phyloP scores from a whole-genome alignment of 306 rosid genomes.

The Adenanthera pavonina region DNA sequence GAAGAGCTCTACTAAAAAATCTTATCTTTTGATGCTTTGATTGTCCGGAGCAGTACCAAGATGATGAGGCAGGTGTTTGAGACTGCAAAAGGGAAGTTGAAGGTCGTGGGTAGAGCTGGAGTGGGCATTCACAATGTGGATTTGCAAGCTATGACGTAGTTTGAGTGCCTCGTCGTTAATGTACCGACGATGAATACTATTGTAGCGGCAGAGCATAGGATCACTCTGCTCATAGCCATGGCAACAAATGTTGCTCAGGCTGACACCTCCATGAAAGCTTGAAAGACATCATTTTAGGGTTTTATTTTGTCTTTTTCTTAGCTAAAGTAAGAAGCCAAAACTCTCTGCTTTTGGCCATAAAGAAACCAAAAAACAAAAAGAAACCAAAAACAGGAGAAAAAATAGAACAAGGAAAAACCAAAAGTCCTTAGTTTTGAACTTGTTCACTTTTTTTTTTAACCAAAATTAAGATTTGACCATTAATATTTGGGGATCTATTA shows the following conservation, averaged over 20 bases:
- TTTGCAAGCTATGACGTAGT: conserved; percentile 74
- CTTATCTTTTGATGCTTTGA: conserved; percentile 65
- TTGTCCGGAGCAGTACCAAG: conserved; percentile 73
- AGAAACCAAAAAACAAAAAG: not conserved
- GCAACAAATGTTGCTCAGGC: conserved; percentile 76
- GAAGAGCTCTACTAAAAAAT: conserved; percentile 63
- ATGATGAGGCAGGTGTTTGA: conserved; percentile 63
- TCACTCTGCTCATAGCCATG: conserved; percentile 68
- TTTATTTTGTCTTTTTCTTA: not conserved
- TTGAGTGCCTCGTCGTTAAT: conserved; percentile 73
- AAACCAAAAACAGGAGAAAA: not conserved
- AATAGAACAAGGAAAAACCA: not conserved
- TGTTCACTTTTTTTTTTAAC: not conserved
- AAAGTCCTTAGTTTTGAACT: not conserved
- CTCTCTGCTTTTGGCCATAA: not conserved
- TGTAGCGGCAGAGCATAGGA: conserved; percentile 75
- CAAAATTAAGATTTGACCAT: not conserved
- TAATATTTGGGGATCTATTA: not conserved
- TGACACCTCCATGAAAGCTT: conserved; percentile 74
- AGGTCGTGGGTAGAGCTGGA: conserved; percentile 86
- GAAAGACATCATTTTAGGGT: conserved; percentile 24
- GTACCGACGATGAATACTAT: conserved; percentile 78
- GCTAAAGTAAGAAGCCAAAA: not conserved
- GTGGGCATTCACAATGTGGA: conserved; percentile 84
- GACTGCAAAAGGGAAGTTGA: conserved; percentile 60